phyloP scores from a whole-genome alignment of 2,329 filamentous ascomycete genomes.

The Clonostachys sp. region DNA sequence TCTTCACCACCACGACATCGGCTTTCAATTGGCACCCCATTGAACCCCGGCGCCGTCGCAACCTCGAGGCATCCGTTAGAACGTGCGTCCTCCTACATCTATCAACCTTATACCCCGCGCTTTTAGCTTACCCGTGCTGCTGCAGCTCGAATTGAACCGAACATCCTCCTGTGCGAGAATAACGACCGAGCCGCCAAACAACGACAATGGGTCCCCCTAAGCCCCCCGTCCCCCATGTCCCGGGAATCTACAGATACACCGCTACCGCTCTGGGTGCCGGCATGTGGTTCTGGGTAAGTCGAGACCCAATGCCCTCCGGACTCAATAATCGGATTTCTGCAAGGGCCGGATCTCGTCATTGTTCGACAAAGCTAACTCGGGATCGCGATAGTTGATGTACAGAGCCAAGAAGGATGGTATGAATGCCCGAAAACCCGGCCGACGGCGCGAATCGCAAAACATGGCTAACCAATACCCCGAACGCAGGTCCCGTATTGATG shows the following conservation, averaged over 20 bases:
- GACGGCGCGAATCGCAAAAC: too few relatives aligned
- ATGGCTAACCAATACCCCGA: too few relatives aligned
- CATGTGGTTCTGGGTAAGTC: conserved; percentile 98
- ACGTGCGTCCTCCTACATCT: too few relatives aligned
- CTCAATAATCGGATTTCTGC: too few relatives aligned
- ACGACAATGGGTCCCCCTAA: conserved; percentile 10
- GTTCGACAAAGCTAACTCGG: not conserved
- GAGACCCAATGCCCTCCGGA: not conserved
- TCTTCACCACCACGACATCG: too few relatives aligned
- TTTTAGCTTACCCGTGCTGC: too few relatives aligned
- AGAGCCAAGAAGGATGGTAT: conserved; percentile 90
- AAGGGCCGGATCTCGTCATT: too few relatives aligned
- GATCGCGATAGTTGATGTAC: conserved; percentile 72
- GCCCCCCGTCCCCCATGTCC: conserved; percentile 43
- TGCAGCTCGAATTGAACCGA: not conserved
- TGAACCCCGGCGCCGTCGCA: too few relatives aligned
- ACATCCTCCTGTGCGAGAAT: not conserved
- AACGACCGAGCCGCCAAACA: not conserved
- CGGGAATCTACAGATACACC: conserved; percentile 71
- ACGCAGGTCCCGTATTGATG: conserved; percentile 65
- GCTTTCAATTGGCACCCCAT: too few relatives aligned
- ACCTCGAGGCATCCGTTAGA: too few relatives aligned
- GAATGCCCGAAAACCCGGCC: conserved; percentile 2
- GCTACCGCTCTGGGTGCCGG: conserved; percentile 85
- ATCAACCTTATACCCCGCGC: too few relatives aligned